These are phyloP conservation scores for Rosa rugosa DNA, from an alignment of 306 rosid species.

Conservation along the genomic window DNA sequence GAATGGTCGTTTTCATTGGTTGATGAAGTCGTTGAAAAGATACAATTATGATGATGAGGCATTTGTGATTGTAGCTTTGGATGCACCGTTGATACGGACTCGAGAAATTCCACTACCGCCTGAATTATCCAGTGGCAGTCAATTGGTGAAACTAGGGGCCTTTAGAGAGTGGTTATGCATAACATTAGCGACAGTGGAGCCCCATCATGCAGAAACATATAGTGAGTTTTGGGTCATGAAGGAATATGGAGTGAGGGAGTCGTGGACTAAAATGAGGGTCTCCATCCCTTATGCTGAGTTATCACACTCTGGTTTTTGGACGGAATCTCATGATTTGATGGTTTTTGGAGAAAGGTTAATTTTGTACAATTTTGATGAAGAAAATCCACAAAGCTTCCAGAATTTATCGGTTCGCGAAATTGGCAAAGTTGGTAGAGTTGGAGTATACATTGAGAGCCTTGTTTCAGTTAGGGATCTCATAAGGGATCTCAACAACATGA, in stretches of 20 bases:
- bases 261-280: constrained; percentile 6
- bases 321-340: not conserved
- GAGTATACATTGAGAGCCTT: not conserved
- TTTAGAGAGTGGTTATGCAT: not conserved
- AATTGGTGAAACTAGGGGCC: not conserved
- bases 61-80: not conserved
- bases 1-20: constrained; percentile 3
- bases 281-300: not conserved
- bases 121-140: not conserved
- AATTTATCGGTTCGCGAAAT: not conserved
- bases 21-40: not conserved
- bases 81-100: not conserved
- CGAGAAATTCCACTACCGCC: not conserved
- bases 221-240: not conserved
- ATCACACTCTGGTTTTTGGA: not conserved
- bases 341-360: not conserved
- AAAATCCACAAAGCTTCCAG: not conserved
- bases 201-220: not conserved
- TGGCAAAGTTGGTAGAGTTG: not conserved
- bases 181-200: not conserved
- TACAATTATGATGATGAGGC: not conserved
- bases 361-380: not conserved
- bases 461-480: not conserved
- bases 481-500: not conserved
- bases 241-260: constrained; percentile 2